Conservation (phyloP, 768 basidiomycete species). For the Suillus occidentalis region DNA sequence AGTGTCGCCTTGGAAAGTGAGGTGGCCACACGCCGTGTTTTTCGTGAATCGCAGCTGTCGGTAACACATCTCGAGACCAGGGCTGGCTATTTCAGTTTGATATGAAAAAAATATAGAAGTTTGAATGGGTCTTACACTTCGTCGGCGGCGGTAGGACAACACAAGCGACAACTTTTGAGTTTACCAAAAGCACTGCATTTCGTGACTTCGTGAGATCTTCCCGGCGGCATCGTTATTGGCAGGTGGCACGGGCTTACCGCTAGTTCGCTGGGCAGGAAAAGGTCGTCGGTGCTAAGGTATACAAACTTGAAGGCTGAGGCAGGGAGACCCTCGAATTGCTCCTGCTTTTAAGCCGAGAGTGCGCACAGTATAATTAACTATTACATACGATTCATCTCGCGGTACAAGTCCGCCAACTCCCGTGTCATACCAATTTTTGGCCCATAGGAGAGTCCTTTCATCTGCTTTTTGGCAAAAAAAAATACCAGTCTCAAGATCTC, state of each 20-base stretch:
- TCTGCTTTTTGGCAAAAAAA: conserved; percentile 12
- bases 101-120: conserved; percentile 8
- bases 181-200: conserved; percentile 19
- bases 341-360: conserved; percentile 14
- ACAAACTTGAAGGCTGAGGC: neutral
- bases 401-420: conserved; percentile 14
- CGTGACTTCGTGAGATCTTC: conserved; percentile 12
- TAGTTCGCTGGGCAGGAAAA: conserved; percentile 4
- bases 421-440: conserved; percentile 10
- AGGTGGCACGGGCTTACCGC: conserved; percentile 2
- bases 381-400: conserved; percentile 17
- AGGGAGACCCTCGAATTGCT: neutral
- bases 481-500: conserved; percentile 6
- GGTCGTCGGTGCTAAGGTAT: neutral
- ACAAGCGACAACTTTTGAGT: conserved; percentile 15
- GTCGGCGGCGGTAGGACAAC: conserved; percentile 59
- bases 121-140: conserved; percentile 21
- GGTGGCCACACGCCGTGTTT: conserved; percentile 55
- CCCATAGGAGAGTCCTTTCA: conserved; percentile 12
- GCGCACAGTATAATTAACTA: conserved; percentile 12
- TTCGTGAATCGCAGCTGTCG: conserved; percentile 54
- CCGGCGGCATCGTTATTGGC: conserved; percentile 9
- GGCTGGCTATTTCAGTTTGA: conserved; percentile 11
- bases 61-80: conserved; percentile 54
- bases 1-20: conserved; percentile 42